Conservation (phyloP, 495 filamentous ascomycete species). For the Aspergillus affinis region DNA sequence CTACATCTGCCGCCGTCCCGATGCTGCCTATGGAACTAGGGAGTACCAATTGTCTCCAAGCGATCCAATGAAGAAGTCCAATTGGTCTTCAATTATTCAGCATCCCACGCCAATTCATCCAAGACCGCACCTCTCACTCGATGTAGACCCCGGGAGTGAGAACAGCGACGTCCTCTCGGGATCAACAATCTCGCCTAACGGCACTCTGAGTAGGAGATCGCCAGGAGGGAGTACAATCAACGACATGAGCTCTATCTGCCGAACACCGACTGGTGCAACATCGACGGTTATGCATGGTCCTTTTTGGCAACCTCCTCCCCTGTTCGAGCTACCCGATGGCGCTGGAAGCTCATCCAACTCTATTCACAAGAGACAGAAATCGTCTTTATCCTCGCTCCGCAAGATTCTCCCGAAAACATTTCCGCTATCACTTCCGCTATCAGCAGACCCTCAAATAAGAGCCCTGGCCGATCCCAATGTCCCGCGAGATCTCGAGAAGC, state of each 20-base stretch:
- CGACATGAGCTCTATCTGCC: conserved; percentile 27
- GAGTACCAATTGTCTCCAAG: conserved; percentile 33
- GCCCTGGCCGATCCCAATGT: conserved; percentile 37
- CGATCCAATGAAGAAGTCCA: conserved; percentile 30
- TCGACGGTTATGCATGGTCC: conserved; percentile 23
- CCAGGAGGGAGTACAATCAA: conserved; percentile 25
- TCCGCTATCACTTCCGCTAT: conserved; percentile 33
- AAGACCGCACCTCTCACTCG: conserved; percentile 34
- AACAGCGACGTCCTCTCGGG: conserved; percentile 32
- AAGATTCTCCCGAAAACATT: conserved; percentile 40
- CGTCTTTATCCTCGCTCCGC: conserved; percentile 39
- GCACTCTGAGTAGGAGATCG: conserved; percentile 23
- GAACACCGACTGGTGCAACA: conserved; percentile 34
- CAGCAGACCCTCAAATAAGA: conserved; percentile 43
- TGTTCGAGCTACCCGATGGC: conserved; percentile 22
- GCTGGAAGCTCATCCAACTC: conserved; percentile 21
- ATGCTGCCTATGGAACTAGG: conserved; percentile 27
- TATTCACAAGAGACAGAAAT: conserved; percentile 36
- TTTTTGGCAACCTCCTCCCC: conserved; percentile 16
- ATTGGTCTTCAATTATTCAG: conserved; percentile 32
- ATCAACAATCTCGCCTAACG: conserved; percentile 31
- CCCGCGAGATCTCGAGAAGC: conserved; percentile 33
- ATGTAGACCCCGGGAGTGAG: conserved; percentile 29
- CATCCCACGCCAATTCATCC: conserved; percentile 36
- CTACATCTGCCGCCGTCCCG: conserved; percentile 41